Conservation (phyloP, 1,284 basidiomycete species). For the Nidula niveotomentosa region DNA sequence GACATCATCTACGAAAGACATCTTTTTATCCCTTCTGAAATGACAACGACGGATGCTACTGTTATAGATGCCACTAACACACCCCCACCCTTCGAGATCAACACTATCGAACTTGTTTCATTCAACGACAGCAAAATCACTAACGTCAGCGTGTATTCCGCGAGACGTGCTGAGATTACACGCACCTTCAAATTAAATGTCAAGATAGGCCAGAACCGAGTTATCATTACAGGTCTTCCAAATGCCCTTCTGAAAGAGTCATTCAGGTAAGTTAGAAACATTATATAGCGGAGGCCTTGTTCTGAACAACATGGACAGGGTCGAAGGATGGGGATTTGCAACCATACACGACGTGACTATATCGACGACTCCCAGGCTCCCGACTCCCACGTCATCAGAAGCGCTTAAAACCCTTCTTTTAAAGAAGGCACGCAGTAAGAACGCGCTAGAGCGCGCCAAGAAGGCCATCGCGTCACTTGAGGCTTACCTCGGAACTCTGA, state of each 20-base stretch:
- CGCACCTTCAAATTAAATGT: constrained; percentile 20
- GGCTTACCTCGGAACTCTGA: constrained; percentile 16
- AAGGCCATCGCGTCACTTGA: constrained; percentile 16
- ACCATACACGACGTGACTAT: constrained; percentile 34
- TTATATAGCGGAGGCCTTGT: no score
- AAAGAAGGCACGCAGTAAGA: constrained; percentile 15
- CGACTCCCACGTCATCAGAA: constrained; percentile 10
- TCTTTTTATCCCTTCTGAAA: no score
- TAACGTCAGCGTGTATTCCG: no score
- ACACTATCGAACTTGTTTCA: no score
- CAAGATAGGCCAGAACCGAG: constrained; percentile 22
- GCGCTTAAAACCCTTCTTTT: background rate
- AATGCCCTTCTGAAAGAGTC: constrained; percentile 22
- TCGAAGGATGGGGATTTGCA: constrained; percentile 30
- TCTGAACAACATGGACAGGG: constrained; percentile 14
- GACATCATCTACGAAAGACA: no score
- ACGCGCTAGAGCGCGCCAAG: constrained; percentile 20
- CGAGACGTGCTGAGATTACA: constrained; percentile 21
- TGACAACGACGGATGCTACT: no score
- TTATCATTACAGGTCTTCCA: constrained; percentile 21
- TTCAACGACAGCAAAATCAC: no score
- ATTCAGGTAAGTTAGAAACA: constrained; percentile 15
- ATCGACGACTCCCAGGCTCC: constrained; percentile 10
- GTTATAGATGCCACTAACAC: no score
- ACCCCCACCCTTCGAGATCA: no score